A percentile compares a stretch with the other conserved stretches of the same genome.
phyloP scores from a whole-genome alignment of 352 stramenopile genomes.

The Globisporangium carolinianum region DNA sequence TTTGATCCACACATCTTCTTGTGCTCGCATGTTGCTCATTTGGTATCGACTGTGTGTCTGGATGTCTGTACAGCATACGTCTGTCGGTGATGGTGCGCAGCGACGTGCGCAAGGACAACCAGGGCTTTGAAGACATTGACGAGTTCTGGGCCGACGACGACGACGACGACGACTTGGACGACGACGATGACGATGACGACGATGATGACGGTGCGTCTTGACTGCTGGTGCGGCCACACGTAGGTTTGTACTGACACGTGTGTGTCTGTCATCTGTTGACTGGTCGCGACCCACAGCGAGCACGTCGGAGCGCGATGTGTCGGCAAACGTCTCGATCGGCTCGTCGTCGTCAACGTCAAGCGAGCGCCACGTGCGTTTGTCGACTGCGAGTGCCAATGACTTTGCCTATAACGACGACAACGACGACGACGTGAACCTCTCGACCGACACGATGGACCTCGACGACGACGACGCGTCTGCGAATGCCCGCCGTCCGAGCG shows the following conservation, averaged over 20 bases:
- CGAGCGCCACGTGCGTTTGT: conserved; percentile 39
- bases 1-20: not conserved
- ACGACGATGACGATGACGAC: conserved; percentile 31
- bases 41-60: not conserved
- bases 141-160: conserved; percentile 82
- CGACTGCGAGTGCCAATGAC: conserved; percentile 27
- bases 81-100: conserved; percentile 48
- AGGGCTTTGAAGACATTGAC: conserved; percentile 84
- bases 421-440: conserved; percentile 14
- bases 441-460: conserved; percentile 18
- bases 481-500: no score
- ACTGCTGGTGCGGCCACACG: not conserved
- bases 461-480: conserved; percentile 6
- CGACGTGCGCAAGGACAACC: conserved; percentile 65
- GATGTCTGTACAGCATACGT: conserved; percentile 19
- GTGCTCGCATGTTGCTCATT: not conserved
- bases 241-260: not conserved
- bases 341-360: conserved; percentile 23
- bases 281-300: conserved; percentile 11
- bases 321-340: conserved; percentile 13
- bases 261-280: conserved; percentile 9
- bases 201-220: not conserved
- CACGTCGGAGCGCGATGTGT: conserved; percentile 37
- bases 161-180: conserved; percentile 15
- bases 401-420: conserved; percentile 4